phyloP scores from a whole-genome alignment of 2,329 filamentous ascomycete species.

The Lecanicillium sp. region DNA sequence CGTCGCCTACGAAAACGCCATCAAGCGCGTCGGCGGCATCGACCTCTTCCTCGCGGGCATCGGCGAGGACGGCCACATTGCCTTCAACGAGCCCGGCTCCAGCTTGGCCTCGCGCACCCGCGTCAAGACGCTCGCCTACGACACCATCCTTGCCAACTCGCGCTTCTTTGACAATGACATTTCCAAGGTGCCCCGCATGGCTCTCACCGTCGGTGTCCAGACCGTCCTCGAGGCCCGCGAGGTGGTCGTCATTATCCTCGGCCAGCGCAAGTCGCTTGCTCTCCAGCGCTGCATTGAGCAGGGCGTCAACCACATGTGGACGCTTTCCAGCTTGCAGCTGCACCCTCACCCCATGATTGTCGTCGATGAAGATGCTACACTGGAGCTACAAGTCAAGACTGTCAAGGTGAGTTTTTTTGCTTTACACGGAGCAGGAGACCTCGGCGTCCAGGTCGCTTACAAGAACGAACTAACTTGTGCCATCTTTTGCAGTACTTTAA shows the following conservation, averaged over 20 bases:
- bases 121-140: slow-evolving; percentile 80
- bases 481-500: slow-evolving; percentile 51
- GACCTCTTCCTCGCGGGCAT: slow-evolving; percentile 82
- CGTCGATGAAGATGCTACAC: slow-evolving; percentile 70
- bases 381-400: slow-evolving; percentile 66
- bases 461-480: slow-evolving; percentile 3
- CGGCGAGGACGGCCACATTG: slow-evolving; percentile 79
- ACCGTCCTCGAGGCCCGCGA: slow-evolving; percentile 75
- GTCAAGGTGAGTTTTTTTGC: slow-evolving; percentile 42
- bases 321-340: slow-evolving; percentile 69
- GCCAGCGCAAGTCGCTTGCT: slow-evolving; percentile 72
- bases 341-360: slow-evolving; percentile 78
- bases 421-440: neutral
- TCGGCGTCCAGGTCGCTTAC: neutral
- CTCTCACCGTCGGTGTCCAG: slow-evolving; percentile 75
- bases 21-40: slow-evolving; percentile 66
- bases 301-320: slow-evolving; percentile 87
- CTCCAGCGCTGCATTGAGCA: slow-evolving; percentile 75
- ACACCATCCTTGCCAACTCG: slow-evolving; percentile 79
- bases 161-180: slow-evolving; percentile 75
- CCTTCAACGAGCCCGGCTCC: slow-evolving; percentile 84
- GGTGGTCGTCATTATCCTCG: slow-evolving; percentile 75
- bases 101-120: slow-evolving; percentile 69
- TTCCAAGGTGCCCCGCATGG: slow-evolving; percentile 68
- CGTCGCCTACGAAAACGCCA: slow-evolving; percentile 69